Conservation (phyloP, 768 basidiomycete genomes). For the Termitomyces sp. region DNA sequence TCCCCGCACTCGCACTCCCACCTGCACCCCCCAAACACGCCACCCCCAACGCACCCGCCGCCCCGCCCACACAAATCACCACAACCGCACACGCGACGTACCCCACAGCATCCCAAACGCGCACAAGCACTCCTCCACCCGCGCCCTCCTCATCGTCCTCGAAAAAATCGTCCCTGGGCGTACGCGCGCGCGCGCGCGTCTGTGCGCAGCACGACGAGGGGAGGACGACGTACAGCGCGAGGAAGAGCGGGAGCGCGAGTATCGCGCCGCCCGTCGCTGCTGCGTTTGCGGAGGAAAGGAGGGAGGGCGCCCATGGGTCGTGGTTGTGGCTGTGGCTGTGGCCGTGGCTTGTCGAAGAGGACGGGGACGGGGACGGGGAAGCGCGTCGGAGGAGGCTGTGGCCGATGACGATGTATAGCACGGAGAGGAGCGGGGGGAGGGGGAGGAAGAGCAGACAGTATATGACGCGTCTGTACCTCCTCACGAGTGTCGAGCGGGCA, state of each 20-base stretch:
- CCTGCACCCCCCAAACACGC: too few relatives aligned
- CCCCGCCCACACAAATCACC: neutral
- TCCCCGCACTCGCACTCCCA: too few relatives aligned
- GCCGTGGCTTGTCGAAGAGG: too few relatives aligned
- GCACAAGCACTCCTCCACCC: neutral
- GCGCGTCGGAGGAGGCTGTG: conserved; percentile 25
- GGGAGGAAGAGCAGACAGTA: conserved; percentile 26
- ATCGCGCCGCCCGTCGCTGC: conserved; percentile 30
- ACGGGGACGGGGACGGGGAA: neutral
- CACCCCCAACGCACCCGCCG: too few relatives aligned
- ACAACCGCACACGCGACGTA: neutral
- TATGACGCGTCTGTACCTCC: conserved; percentile 9
- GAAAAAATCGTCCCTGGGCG: neutral
- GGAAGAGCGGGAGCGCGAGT: conserved; percentile 26
- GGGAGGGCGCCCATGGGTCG: conserved; percentile 15
- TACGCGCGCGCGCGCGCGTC: neutral
- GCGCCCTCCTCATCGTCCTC: neutral
- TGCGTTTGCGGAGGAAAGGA: conserved; percentile 26
- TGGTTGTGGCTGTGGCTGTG: neutral
- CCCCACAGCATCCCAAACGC: too few relatives aligned
- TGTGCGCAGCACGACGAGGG: conserved; percentile 6
- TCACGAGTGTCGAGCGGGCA: neutral
- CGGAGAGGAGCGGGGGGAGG: conserved; percentile 26
- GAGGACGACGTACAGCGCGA: conserved; percentile 26
- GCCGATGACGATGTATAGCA: conserved; percentile 25